Evolutionary conservation across 1,284 basidiomycete species (phyloP), one percentile per base, ranked within the genome.

Genomic region (Cryptococcus sp.): DNA sequence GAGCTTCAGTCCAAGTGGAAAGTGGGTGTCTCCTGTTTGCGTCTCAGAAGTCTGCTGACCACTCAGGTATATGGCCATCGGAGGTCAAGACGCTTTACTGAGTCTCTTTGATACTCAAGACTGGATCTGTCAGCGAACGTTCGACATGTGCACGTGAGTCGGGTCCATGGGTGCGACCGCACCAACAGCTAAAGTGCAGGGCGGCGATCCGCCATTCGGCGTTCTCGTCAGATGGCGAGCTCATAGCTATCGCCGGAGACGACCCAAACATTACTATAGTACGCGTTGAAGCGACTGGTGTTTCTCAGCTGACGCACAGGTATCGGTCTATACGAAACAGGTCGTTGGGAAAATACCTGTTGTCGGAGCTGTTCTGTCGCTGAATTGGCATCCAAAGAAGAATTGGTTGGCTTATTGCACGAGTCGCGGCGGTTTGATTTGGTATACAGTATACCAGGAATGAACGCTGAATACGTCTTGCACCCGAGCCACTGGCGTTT

Each of bases 21-120:
- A 52, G 59, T 63, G 23, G 47, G 61, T 53, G 3, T 19, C 43
- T 45, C 22, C 45, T 21, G 41, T 4, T 16, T 48, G 37, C 11
- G 14, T 2, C 7, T 22, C 11, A 39, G 32, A 14, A 10, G 1
- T 21, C 25, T 13, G 2, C 44, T 43, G 41, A 43, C 46, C 45
- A 2, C 14, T 4, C 46, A 63, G 62, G 36, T 72, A 49, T 48
- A 48, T 69, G 3, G 70, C 66, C 9, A 58, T 68, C 2, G 71
- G 68, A 11, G 71, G 71, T 2, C 64, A 67, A 43, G 70, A 73
- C 49, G 68, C 68, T 10, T 50, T 70, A 48, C 48, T 72, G 39
- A 64, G 61, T 31, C 45, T 71, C 23, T 59, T 68, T 36, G 62
- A 65, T 34, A 63, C 66, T 23, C 41, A 45, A 21, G 63, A 69